Evolutionary conservation across 352 stramenopile genomes (phyloP).

Genomic region (Stramenopiles sp.): DNA sequence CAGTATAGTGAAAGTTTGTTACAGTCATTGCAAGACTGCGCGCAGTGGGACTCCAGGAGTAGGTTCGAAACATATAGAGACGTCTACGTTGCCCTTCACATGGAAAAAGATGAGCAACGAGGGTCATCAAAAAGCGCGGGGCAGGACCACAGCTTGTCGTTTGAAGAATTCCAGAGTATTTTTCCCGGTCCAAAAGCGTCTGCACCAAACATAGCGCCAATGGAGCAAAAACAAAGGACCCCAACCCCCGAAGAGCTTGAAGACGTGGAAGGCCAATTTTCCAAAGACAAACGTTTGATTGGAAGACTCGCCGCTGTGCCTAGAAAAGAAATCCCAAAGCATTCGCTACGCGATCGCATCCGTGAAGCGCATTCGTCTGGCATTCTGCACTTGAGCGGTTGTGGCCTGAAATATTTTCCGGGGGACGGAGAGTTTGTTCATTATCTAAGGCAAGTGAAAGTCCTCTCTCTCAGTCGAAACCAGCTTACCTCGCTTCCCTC

Average conservation of each 20-base stretch:
- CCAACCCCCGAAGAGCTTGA: background rate
- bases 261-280: background rate
- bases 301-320: background rate
- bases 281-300: background rate
- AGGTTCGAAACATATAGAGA: background rate
- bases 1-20: background rate
- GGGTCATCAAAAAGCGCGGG: background rate
- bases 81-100: background rate
- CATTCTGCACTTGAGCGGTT: background rate
- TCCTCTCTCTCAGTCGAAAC: background rate
- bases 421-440: background rate
- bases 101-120: background rate
- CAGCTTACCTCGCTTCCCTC: background rate
- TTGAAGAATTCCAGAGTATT: background rate
- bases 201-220: background rate
- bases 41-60: background rate
- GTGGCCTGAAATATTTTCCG: background rate
- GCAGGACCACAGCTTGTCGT: background rate
- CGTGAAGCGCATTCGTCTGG: background rate
- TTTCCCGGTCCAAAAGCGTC: background rate
- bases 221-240: background rate
- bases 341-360: conserved; percentile 1
- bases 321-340: background rate
- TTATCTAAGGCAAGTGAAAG: background rate
- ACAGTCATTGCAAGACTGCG: background rate